phyloP scores from a whole-genome alignment of 768 basidiomycete species.

The Fomitopsis serialis region DNA sequence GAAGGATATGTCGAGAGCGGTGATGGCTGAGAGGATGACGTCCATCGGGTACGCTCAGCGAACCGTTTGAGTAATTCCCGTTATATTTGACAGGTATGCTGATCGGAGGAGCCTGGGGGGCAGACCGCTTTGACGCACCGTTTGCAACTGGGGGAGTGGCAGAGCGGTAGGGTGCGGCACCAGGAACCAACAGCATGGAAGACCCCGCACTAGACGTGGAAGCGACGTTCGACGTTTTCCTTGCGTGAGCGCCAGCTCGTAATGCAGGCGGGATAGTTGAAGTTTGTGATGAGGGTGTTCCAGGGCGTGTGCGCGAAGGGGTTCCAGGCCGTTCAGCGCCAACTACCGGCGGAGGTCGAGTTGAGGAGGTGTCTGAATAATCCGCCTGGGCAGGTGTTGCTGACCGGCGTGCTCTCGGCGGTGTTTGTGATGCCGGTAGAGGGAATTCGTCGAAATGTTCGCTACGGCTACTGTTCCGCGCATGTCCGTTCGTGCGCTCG shows the following conservation, averaged over 20 bases:
- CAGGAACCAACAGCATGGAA: not conserved
- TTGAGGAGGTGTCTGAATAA: constrained; percentile 11
- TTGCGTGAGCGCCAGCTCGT: constrained; percentile 29
- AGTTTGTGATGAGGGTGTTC: constrained; percentile 19
- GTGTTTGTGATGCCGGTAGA: constrained; percentile 5
- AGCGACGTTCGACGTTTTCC: constrained; percentile 20
- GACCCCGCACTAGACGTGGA: constrained; percentile 5
- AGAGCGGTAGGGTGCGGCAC: not conserved
- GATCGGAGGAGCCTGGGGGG: not conserved
- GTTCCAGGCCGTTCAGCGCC: constrained; percentile 12
- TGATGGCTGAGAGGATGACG: constrained; percentile 13
- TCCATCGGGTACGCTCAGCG: constrained; percentile 5
- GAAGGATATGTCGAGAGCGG: constrained; percentile 8
- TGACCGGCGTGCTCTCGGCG: constrained; percentile 8
- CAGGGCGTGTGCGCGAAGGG: constrained; percentile 15
- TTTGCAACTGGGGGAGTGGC: not conserved
- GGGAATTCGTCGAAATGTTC: constrained; percentile 4
- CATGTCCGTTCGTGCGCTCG: constrained; percentile 9
- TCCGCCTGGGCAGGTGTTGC: constrained; percentile 13
- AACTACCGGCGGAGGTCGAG: constrained; percentile 2
- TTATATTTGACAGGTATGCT: not conserved
- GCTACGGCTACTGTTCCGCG: constrained; percentile 6
- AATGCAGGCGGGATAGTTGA: constrained; percentile 26
- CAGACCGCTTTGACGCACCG: not conserved
- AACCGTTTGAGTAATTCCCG: not conserved